phyloP scores from a whole-genome alignment of 257 asterid genomes.

The Penstemon barbatus region DNA sequence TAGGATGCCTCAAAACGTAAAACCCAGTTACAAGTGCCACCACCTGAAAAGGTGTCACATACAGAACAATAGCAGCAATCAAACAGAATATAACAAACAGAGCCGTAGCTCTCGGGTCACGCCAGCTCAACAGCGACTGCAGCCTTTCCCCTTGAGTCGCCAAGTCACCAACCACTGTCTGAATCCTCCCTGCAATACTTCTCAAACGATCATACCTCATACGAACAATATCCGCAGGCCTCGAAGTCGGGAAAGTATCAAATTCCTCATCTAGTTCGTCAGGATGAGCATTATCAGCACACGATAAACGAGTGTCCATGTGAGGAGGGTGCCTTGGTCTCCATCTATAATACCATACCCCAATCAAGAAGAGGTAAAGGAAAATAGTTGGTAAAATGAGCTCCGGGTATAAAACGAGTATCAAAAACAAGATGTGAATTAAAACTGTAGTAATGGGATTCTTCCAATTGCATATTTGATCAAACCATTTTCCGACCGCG shows the following conservation, averaged over 20 bases:
- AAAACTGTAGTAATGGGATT: conserved; percentile 68
- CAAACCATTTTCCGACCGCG: conserved; percentile 65
- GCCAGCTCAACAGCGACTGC: conserved; percentile 70
- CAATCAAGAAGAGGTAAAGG: conserved; percentile 61
- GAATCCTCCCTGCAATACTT: conserved; percentile 70
- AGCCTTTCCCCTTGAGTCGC: conserved; percentile 85
- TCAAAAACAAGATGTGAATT: conserved; percentile 61
- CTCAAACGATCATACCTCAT: conserved; percentile 75
- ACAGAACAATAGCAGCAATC: conserved; percentile 56
- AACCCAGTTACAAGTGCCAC: conserved; percentile 63
- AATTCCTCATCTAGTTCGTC: conserved; percentile 74
- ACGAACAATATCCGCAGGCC: conserved; percentile 54
- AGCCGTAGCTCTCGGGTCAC: conserved; percentile 75
- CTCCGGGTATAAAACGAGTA: conserved; percentile 68
- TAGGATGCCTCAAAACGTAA: conserved; percentile 66
- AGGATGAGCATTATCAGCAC: conserved; percentile 61
- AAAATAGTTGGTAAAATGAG: conserved; percentile 62
- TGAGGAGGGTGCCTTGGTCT: conserved; percentile 73
- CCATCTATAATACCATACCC: conserved; percentile 74
- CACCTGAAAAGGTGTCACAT: conserved; percentile 69
- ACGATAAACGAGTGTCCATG: conserved; percentile 70
- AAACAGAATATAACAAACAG: conserved; percentile 65
- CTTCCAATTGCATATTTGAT: conserved; percentile 73
- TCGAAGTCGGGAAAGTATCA: conserved; percentile 64
- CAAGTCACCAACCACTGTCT: conserved; percentile 71